Conservation (phyloP, 2,329 filamentous ascomycete species). For the Calonectria multiphialidica region DNA sequence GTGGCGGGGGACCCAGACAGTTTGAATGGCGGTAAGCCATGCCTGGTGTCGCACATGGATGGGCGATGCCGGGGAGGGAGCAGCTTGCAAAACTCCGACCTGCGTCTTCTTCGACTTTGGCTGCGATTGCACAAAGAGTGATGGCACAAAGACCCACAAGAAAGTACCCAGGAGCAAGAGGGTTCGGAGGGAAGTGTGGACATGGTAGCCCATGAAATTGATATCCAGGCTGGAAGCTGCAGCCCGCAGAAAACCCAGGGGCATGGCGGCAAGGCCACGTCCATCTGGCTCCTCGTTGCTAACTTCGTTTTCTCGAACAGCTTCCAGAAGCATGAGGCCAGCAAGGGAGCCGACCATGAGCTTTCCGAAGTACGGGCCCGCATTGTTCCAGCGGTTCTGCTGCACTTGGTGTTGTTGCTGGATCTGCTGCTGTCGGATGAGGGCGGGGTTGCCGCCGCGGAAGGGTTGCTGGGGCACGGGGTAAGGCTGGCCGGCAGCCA, state of each 20-base stretch:
- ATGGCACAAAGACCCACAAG: conserved; percentile 67
- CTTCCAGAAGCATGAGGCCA: conserved; percentile 91
- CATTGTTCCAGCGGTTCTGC: conserved; percentile 65
- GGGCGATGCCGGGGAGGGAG: conserved; percentile 82
- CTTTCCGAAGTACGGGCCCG: conserved; percentile 74
- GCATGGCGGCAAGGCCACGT: conserved; percentile 75
- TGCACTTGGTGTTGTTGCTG: conserved; percentile 65
- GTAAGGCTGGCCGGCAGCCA: conserved; percentile 67
- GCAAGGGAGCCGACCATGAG: conserved; percentile 94
- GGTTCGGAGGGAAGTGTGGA: conserved; percentile 65
- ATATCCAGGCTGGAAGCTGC: conserved; percentile 63
- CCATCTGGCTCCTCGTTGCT: conserved; percentile 73
- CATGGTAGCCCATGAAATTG: conserved; percentile 66
- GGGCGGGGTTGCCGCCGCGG: conserved; percentile 54
- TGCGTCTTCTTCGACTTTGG: conserved; percentile 67
- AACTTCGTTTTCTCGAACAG: conserved; percentile 75
- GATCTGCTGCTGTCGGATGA: conserved; percentile 68
- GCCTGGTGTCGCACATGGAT: conserved; percentile 89
- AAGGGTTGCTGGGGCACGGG: conserved; percentile 62
- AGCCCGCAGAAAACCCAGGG: conserved; percentile 67
- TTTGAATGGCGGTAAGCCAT: conserved; percentile 94
- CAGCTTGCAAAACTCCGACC: conserved; percentile 59
- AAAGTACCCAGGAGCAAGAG: conserved; percentile 65
- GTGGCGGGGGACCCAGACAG: conserved; percentile 90
- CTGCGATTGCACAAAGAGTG: conserved; percentile 57